Conservation (phyloP, 2,329 filamentous ascomycete genomes). For the Fusarium sp. region DNA sequence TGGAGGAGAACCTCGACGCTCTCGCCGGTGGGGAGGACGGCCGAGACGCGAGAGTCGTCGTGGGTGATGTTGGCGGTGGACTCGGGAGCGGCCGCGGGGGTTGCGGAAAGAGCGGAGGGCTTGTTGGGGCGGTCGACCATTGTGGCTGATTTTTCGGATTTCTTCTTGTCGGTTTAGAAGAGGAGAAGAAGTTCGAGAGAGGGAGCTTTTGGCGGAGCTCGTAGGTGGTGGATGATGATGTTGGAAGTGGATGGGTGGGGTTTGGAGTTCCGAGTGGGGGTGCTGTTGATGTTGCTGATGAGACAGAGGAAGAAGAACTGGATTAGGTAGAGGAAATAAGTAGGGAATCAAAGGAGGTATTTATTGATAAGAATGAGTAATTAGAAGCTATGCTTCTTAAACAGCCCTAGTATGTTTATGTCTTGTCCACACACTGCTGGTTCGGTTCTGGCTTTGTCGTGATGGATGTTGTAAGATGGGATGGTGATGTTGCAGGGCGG, state of each 20-base stretch:
- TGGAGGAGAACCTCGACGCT: conserved; percentile 88
- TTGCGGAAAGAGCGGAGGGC: conserved; percentile 80
- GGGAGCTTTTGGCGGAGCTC: conserved; percentile 9
- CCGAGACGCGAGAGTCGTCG: conserved; percentile 79
- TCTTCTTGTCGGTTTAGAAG: too few species aligned
- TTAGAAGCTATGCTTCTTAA: neutral
- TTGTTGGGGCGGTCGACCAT: conserved; percentile 91
- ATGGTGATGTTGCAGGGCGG: conserved; percentile 19
- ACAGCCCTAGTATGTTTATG: neutral
- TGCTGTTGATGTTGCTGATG: conserved; percentile 8
- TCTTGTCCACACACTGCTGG: neutral
- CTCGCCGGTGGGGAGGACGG: conserved; percentile 86
- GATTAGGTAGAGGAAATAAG: neutral
- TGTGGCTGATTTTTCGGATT: conserved; percentile 11
- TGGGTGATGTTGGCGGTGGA: conserved; percentile 81
- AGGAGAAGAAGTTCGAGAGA: conserved; percentile 1
- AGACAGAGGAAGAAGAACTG: neutral
- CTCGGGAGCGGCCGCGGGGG: conserved; percentile 79
- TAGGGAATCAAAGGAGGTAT: neutral
- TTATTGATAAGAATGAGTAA: neutral
- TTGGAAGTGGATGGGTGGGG: conserved; percentile 34
- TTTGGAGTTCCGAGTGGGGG: conserved; percentile 34
- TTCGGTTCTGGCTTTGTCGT: conserved; percentile 1
- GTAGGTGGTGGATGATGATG: conserved; percentile 18
- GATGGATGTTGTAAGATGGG: conserved; percentile 15